A percentile compares a stretch with the other conserved stretches of the same genome.
Evolutionary conservation across 202 grass and related monocot genomes (phyloP).

Genomic region (Hordeum pubiflorum): DNA sequence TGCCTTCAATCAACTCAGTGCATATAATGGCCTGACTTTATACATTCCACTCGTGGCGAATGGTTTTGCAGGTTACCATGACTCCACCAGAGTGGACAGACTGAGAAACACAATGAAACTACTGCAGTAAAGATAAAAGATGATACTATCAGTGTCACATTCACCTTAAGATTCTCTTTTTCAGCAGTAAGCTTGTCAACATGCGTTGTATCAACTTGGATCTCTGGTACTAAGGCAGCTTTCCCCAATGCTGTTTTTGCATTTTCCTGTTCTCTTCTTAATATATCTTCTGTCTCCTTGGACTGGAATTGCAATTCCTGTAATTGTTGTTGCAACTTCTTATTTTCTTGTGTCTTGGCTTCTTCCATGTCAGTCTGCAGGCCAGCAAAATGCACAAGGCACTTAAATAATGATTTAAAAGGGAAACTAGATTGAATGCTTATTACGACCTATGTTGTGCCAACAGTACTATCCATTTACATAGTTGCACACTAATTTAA

Average conservation of each 20-base stretch:
- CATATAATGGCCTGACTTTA: background rate
- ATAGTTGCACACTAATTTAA: conserved; percentile 16
- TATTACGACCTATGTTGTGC: background rate
- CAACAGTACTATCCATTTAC: conserved; percentile 9
- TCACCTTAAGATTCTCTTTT: conserved; percentile 91
- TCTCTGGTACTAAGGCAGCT: conserved; percentile 53
- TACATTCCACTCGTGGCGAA: background rate
- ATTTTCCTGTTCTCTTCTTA: conserved; percentile 57
- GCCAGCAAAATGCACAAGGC: conserved; percentile 25
- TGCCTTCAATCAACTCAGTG: background rate
- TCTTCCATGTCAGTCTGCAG: conserved; percentile 84
- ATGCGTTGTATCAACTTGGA: conserved; percentile 71
- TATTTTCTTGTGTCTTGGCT: conserved; percentile 77
- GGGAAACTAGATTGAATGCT: background rate
- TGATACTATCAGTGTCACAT: background rate
- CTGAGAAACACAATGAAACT: background rate
- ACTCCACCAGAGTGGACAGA: background rate
- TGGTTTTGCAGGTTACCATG: background rate
- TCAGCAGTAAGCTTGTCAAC: conserved; percentile 76
- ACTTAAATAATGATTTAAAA: background rate
- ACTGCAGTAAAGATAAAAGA: conserved; percentile 19
- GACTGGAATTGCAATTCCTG: conserved; percentile 64
- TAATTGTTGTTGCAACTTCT: conserved; percentile 65
- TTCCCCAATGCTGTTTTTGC: conserved; percentile 53
- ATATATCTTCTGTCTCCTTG: conserved; percentile 62